These are phyloP conservation scores for Actinidia arguta DNA, from an alignment of 179 eudicot genomes.

Conservation along the genomic window DNA sequence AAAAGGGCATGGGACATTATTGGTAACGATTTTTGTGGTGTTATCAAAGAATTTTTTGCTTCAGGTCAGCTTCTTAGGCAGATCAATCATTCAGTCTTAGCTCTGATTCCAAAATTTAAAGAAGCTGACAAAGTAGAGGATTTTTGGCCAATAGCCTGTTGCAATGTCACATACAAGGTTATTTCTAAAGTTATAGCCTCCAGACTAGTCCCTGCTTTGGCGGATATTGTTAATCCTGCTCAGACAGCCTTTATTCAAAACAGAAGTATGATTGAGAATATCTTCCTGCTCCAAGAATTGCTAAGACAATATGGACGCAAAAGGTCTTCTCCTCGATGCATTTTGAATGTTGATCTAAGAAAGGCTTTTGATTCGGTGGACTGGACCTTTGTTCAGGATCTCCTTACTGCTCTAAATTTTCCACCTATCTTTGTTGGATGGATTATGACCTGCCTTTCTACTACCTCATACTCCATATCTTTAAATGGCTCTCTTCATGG, in stretches of 20 bases:
- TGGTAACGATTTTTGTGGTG: not conserved
- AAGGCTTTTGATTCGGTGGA: not conserved
- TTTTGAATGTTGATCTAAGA: not conserved
- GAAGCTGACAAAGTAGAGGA: not conserved
- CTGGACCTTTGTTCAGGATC: not conserved
- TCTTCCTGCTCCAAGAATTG: not conserved
- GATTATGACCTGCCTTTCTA: not conserved
- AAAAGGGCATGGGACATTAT: not conserved
- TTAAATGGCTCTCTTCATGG: not conserved
- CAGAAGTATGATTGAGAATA: not conserved
- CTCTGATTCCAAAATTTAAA: not conserved
- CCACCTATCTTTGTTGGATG: not conserved
- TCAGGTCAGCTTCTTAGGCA: not conserved
- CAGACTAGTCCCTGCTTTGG: not conserved
- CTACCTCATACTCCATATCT: not conserved
- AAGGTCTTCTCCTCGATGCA: not conserved
- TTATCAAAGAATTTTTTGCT: not conserved
- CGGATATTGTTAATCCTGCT: not conserved
- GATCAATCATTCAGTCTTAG: not conserved
- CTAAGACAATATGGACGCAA: not conserved
- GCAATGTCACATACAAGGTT: not conserved
- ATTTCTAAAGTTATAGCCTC: not conserved
- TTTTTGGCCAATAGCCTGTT: not conserved
- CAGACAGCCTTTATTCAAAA: not conserved
- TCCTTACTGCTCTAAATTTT: not conserved